Conservation (phyloP, 23 red algal species). For the Gracilaria domingensis region DNA sequence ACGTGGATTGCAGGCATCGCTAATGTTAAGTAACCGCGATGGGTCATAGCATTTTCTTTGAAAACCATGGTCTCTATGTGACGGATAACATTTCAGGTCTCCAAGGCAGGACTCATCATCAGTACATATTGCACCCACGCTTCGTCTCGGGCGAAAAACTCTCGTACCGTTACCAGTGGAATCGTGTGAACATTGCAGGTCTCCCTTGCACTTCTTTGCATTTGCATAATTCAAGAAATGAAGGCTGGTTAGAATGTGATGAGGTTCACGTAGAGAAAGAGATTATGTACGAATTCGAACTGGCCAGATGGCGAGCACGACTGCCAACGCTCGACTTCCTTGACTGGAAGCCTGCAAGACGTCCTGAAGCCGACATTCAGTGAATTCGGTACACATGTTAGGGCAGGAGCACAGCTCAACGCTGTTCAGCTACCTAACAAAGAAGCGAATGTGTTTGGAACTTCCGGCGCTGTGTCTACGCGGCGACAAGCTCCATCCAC, state of each 20-base stretch:
- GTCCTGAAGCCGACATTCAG: neutral
- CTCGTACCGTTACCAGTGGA: neutral
- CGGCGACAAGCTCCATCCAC: neutral
- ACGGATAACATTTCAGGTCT: neutral
- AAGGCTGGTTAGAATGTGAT: neutral
- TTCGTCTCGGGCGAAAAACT: conserved; percentile 10
- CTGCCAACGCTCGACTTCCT: neutral
- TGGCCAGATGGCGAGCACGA: neutral
- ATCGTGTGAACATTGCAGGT: neutral
- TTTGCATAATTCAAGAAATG: neutral
- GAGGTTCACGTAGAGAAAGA: neutral
- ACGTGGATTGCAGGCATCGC: conserved; percentile 8
- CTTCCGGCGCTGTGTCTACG: neutral
- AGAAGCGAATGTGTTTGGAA: neutral
- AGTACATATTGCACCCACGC: neutral
- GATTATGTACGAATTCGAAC: neutral
- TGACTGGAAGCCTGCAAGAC: neutral
- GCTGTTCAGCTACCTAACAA: neutral
- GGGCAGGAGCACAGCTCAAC: neutral
- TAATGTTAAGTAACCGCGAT: neutral
- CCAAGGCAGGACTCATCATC: conserved; percentile 8
- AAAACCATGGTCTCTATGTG: too few relatives aligned
- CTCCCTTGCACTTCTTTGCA: conserved; percentile 10
- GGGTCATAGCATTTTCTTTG: conserved; percentile 28
- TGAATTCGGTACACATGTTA: neutral